Base-by-base conservation (phyloP, 2,329 filamentous ascomycete genomes). In the Elsinoe fawcettii region DNA sequence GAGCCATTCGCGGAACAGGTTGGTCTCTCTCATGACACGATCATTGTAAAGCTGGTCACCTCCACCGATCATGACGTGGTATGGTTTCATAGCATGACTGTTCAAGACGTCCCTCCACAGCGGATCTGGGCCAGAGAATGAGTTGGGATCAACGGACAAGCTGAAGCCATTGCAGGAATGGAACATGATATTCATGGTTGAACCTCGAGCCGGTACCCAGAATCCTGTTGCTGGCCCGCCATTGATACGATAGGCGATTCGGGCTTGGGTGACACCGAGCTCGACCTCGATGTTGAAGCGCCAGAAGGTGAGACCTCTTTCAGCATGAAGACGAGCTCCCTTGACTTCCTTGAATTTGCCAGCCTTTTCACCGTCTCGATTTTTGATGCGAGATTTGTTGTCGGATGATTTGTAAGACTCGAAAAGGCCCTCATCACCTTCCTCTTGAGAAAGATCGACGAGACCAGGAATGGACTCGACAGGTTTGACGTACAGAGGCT, bases 161-260 rank as follows among this genome's bases (percentile, higher is more conserved):
- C 89, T 92, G 75, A 99, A 99, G 1, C 95, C 93, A 69, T 99
- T 99, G 75, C 93, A 96, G 69, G 88, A 96, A 74, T 97, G 83
- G 74, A 96, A 99, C 90, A 97, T 96, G 69, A 96, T 88, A 73
- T 97, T 96, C 93, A 99, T 99, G 2, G 87, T 82, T 69, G 95
- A 80, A 14, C 84, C 86, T 51, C 79, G 81, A 30, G 86, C 87
- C 4, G 95, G 93, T 0, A 99, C 90, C 92, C 93, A 99, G 70
- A 99, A 99, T 1, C 87, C 89, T 55, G 88, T 84, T 2, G 89
- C 83, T 5, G 92, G 91, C 0, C 93, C 92, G 47, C 86, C 81
- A 67, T 99, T 99, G 75, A 99, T 95, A 56, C 91, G 88, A 71
- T 99, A 99, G 0, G 91, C 92, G 62, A 99, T 87, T 37, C 92